Base-by-base conservation (phyloP, 2,329 filamentous ascomycete species). In the Corinectria fuckeliana region DNA sequence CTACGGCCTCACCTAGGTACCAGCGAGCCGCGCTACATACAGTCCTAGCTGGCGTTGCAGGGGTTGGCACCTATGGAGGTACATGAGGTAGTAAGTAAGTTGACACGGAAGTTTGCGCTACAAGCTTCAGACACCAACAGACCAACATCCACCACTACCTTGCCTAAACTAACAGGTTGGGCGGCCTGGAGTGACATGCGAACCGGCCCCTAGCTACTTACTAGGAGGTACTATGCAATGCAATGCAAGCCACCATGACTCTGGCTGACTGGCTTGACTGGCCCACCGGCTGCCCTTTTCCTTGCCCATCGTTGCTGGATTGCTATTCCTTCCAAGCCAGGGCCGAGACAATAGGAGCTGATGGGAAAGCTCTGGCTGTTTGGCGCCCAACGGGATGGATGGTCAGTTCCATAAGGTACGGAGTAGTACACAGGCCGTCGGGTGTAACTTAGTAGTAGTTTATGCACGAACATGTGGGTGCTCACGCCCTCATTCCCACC, bases 161-260 rank as follows among this genome's bases (percentile, higher is more conserved):
- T 30, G 13, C 28, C 28, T 13, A 30, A 30, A n/a, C 16, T 38
- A 16, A 26, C 41, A 16, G n/a, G 23, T 25, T 45, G 41, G 41
- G 41, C 41, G 8, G n/a, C 41, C 42, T 18, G 20, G 13, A n/a
- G 25, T 16, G 25, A 25, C 42, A 60, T 64, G 62, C 50, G 54
- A 62, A 66, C 56, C 59, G 54, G 55, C 58, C 63, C 61, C 50
- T 58, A 36, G 23, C 21, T n/a, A n/a, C n/a, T n/a, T n/a, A n/a
- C n/a, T n/a, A n/a, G n/a, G n/a, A n/a, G n/a, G n/a, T n/a, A n/a
- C n/a, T 65, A 69, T 69, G 65, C 67, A 66, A 69, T 68, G 65
- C 62, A 65, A 68, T 69, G 61, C 67, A 56, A 69, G 61, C 55
- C 58, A 66, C 64, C 56, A 55, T 23, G 44, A 39, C 51, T 30